Evolutionary conservation across 129 eudicot genomes (phyloP).

Genomic region (Sambucus nigra): DNA sequence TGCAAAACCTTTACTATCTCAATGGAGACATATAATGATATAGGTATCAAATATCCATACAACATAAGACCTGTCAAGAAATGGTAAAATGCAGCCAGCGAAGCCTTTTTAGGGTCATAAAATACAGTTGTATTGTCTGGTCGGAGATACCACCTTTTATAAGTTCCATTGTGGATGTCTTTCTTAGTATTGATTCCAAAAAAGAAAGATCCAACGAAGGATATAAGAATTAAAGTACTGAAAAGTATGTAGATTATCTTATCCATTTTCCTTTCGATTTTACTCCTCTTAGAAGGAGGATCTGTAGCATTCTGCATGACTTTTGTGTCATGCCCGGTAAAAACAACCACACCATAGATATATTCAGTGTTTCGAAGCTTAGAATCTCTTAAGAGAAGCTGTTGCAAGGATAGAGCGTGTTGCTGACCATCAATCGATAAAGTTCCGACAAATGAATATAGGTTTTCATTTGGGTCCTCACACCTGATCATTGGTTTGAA

Average conservation of each 20-base stretch:
- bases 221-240: slow-evolving; percentile 46
- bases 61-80: slow-evolving; percentile 83
- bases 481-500: slow-evolving; percentile 75
- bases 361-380: slow-evolving; percentile 80
- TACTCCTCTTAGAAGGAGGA: slow-evolving; percentile 97
- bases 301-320: slow-evolving; percentile 93
- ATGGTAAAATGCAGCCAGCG: slow-evolving; percentile 71
- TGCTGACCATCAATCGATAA: slow-evolving; percentile 33
- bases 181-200: slow-evolving; percentile 60
- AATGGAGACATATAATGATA: slow-evolving; percentile 85
- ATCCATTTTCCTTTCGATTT: slow-evolving; percentile 78
- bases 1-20: slow-evolving; percentile 94
- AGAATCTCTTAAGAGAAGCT: slow-evolving; percentile 80
- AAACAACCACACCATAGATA: slow-evolving; percentile 67
- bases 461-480: slow-evolving; percentile 96
- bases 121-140: slow-evolving; percentile 56
- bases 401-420: slow-evolving; percentile 72
- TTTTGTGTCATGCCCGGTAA: slow-evolving; percentile 94
- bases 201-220: slow-evolving; percentile 70
- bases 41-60: slow-evolving; percentile 89
- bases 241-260: slow-evolving; percentile 74
- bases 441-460: slow-evolving; percentile 75
- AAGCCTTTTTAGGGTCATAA: slow-evolving; percentile 59
- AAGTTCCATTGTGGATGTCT: slow-evolving; percentile 36
- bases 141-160: slow-evolving; percentile 85